phyloP scores from a whole-genome alignment of 2,329 filamentous ascomycete genomes.

The Penicillium psychrosexuale region DNA sequence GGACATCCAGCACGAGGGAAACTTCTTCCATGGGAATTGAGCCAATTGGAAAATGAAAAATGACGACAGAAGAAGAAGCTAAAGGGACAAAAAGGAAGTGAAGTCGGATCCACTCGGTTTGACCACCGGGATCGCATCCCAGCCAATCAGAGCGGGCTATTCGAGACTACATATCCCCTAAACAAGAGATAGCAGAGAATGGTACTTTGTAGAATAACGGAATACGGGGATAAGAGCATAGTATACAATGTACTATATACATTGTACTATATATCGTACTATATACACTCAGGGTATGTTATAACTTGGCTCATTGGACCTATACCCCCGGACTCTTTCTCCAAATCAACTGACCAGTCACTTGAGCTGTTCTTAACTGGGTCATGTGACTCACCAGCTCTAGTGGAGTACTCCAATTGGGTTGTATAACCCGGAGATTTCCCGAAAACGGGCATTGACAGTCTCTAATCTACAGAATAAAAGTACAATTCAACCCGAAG shows the following conservation, averaged over 20 bases:
- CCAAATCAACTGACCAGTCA: not conserved
- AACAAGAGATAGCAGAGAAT: not conserved
- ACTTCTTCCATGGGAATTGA: not conserved
- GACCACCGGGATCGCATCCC: slow-evolving; percentile 2
- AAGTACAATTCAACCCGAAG: not conserved
- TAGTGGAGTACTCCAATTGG: not conserved
- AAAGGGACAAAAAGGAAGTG: not conserved
- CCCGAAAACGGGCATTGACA: not conserved
- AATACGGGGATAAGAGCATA: no score
- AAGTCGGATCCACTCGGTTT: not conserved
- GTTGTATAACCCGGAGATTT: no score
- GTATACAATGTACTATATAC: no score
- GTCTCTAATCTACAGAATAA: not conserved
- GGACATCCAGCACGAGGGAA: not conserved
- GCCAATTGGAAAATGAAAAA: not conserved
- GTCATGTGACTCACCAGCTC: not conserved
- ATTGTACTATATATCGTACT: no score
- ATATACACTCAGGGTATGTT: not conserved
- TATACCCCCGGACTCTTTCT: not conserved
- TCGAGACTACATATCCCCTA: not conserved
- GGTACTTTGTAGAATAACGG: no score
- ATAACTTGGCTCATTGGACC: not conserved
- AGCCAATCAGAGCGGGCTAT: not conserved
- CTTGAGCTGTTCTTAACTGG: no score
- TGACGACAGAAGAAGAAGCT: no score